phyloP scores from a whole-genome alignment of 73 alveolate species.

The Tetrahymena thermophila region DNA sequence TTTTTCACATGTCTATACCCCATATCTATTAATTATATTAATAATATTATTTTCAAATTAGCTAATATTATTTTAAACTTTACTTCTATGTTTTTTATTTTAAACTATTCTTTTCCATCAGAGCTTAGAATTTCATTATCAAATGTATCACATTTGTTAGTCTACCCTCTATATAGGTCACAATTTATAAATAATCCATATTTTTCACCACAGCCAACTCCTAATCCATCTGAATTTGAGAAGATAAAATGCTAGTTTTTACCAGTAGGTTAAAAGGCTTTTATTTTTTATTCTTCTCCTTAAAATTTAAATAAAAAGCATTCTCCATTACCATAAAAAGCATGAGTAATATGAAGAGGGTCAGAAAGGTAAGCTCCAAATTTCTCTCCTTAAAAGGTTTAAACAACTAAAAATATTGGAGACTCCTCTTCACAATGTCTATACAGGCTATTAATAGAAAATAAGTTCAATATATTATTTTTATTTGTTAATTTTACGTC shows the following conservation, averaged over 20 bases:
- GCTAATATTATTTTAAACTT: neutral
- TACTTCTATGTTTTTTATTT: neutral
- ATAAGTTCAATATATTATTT: neutral
- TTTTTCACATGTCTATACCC: neutral
- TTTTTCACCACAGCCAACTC: conserved; percentile 43
- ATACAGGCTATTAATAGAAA: neutral
- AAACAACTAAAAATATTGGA: conserved; percentile 26
- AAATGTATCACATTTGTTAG: conserved; percentile 33
- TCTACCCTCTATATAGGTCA: conserved; percentile 15
- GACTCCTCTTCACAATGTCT: conserved; percentile 19
- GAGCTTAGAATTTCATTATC: neutral
- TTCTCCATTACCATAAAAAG: conserved; percentile 40
- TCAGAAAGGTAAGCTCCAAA: conserved; percentile 41
- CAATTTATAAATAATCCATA: conserved; percentile 22
- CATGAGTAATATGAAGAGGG: conserved; percentile 6
- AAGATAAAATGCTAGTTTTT: conserved; percentile 5
- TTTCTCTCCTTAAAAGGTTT: conserved; percentile 6
- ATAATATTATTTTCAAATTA: neutral
- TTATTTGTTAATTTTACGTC: neutral
- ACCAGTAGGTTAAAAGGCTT: conserved; percentile 13
- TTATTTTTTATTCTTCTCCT: neutral
- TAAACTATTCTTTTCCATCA: neutral
- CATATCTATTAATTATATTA: neutral
- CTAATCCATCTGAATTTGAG: conserved; percentile 39
- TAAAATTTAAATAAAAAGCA: conserved; percentile 19